Conservation (phyloP, 805 yeast genomes). For the Teunomyces pallodes region DNA sequence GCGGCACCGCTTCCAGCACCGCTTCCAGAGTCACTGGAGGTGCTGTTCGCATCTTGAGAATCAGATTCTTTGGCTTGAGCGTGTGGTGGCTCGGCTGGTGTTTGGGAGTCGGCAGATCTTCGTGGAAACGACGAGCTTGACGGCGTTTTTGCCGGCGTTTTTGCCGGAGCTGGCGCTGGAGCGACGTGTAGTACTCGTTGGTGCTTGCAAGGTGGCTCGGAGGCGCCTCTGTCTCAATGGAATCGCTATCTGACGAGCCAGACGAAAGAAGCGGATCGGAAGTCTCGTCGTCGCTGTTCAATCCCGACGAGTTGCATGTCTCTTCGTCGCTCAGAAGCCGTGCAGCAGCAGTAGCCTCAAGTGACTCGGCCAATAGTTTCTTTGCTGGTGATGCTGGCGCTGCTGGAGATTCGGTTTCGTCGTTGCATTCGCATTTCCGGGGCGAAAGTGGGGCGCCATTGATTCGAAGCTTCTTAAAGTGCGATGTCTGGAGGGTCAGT, state of each 20-base stretch:
- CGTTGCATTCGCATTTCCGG: conserved; percentile 4
- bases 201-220: conserved; percentile 10
- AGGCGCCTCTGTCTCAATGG: neutral
- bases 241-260: conserved; percentile 7
- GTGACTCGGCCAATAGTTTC: conserved; percentile 7
- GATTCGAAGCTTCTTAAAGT: conserved; percentile 42
- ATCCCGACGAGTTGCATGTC: conserved; percentile 25
- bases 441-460: conserved; percentile 27
- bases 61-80: conserved; percentile 40
- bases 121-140: conserved; percentile 1
- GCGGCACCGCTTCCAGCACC: neutral
- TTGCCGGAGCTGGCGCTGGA: conserved; percentile 5
- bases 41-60: conserved; percentile 23
- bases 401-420: neutral
- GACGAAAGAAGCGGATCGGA: conserved; percentile 2
- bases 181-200: conserved; percentile 19
- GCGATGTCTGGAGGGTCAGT: conserved; percentile 34
- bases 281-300: conserved; percentile 14
- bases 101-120: conserved; percentile 34
- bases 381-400: conserved; percentile 8
- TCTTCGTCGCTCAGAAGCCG: conserved; percentile 15
- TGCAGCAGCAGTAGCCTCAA: conserved; percentile 11
- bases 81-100: conserved; percentile 43
- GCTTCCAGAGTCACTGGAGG: neutral
- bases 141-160: conserved; percentile 11